Percentiles rank a stretch among this genome's conserved stretches.
Evolutionary conservation across 495 filamentous ascomycete genomes (phyloP).

Genomic region (Venustampulla echinocandica): DNA sequence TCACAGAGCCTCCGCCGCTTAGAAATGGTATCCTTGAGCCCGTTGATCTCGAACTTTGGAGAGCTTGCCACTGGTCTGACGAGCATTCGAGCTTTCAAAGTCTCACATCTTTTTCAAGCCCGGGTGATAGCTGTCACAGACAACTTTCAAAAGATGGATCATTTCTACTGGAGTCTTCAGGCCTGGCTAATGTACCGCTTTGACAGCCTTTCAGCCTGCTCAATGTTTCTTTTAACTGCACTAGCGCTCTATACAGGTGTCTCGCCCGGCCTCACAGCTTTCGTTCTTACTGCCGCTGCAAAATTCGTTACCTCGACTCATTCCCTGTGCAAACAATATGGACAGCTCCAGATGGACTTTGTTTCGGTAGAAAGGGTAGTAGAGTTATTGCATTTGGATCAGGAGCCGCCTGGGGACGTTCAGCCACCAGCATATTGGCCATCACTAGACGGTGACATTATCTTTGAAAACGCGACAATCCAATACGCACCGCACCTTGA

Average conservation of each 20-base stretch:
- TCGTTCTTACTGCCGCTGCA: constrained; percentile 56
- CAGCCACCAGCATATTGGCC: constrained; percentile 72
- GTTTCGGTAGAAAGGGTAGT: constrained; percentile 79
- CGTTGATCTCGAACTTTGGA: constrained; percentile 79
- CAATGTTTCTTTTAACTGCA: constrained; percentile 61
- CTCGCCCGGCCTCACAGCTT: constrained; percentile 66
- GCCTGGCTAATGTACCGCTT: constrained; percentile 76
- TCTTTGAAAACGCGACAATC: constrained; percentile 67
- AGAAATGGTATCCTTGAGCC: constrained; percentile 76
- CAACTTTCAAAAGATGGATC: constrained; percentile 83
- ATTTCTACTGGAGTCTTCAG: constrained; percentile 84
- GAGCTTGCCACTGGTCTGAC: constrained; percentile 69
- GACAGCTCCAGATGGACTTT: constrained; percentile 80
- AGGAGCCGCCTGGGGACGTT: constrained; percentile 57
- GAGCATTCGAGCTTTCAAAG: constrained; percentile 69
- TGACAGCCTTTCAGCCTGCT: constrained; percentile 57
- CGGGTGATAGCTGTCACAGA: constrained; percentile 69
- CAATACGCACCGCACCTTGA: constrained; percentile 69
- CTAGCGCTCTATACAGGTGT: constrained; percentile 61
- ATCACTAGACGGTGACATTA: constrained; percentile 54
- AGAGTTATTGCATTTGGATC: constrained; percentile 64
- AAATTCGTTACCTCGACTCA: constrained; percentile 64
- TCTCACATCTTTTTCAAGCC: constrained; percentile 64
- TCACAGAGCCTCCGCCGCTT: constrained; percentile 74
- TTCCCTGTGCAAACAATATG: constrained; percentile 62